Conservation (phyloP, 75 land plant species). For the Isoetes taiwanensis region DNA sequence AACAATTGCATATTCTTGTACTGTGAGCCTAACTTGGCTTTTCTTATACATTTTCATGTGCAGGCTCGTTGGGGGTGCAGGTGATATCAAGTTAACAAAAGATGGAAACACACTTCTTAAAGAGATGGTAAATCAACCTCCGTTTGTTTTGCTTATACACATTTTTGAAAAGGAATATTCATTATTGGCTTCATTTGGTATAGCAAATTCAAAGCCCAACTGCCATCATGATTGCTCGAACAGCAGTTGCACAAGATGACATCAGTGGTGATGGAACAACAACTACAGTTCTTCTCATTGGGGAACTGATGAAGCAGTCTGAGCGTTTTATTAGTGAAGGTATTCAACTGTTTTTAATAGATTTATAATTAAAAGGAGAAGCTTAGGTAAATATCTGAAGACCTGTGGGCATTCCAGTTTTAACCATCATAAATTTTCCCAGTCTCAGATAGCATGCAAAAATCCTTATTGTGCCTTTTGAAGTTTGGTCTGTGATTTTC, state of each 20-base stretch:
- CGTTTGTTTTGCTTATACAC: not conserved
- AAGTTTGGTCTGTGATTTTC: no score
- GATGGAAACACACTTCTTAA: slow-evolving; percentile 95
- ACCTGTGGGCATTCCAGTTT: no score
- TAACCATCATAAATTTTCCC: no score
- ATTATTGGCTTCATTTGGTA: not conserved
- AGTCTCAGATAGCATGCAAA: no score
- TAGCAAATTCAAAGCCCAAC: slow-evolving; percentile 99
- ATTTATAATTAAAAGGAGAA: not conserved
- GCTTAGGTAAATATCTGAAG: no score
- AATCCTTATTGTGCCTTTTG: no score
- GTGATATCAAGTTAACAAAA: slow-evolving; percentile 93
- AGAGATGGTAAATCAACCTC: slow-evolving; percentile 54
- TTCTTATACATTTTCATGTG: not conserved
- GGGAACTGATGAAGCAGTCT: slow-evolving; percentile 98
- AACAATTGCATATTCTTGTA: not conserved
- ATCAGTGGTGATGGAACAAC: slow-evolving; percentile 98
- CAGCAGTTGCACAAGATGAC: slow-evolving; percentile 98
- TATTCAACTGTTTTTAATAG: slow-evolving; percentile 4
- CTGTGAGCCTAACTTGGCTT: not conserved
- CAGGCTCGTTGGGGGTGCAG: slow-evolving; percentile 98
- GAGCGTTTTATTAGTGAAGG: slow-evolving; percentile 93
- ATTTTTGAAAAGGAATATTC: no score
- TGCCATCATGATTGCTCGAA: slow-evolving; percentile 97
- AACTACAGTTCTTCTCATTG: slow-evolving; percentile 88